Evolutionary conservation across 306 rosid species (phyloP).

Genomic region (Fagus crenata): DNA sequence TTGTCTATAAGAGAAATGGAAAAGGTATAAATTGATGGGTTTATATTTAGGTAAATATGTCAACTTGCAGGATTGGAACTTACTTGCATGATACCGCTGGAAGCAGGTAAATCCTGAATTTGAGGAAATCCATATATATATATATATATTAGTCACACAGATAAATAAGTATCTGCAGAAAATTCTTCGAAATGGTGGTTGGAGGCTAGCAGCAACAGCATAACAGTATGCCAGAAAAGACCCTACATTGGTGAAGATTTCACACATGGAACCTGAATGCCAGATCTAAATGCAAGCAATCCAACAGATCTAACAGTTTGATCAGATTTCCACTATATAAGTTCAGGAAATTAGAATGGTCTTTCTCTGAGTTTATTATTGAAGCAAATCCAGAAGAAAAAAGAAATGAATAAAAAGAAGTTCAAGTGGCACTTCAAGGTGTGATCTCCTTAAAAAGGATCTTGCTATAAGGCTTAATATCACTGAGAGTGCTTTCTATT

Average conservation of each 20-base stretch:
- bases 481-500: background rate
- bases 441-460: background rate
- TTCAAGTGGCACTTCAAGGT: background rate
- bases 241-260: background rate
- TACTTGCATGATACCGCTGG: constrained; percentile 96
- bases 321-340: background rate
- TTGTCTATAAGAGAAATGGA: constrained; percentile 54
- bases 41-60: constrained; percentile 6
- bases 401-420: background rate
- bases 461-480: background rate
- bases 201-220: constrained; percentile 7
- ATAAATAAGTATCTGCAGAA: constrained; percentile 17
- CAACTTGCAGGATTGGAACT: constrained; percentile 42
- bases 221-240: constrained; percentile 4
- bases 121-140: constrained; percentile 7
- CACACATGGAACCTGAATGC: background rate
- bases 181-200: constrained; percentile 4
- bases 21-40: constrained; percentile 31
- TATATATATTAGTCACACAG: constrained; percentile 21
- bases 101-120: constrained; percentile 87
- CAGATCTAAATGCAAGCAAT: constrained; percentile 3
- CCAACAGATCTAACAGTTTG: background rate
- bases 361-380: background rate
- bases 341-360: background rate
- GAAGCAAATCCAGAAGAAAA: constrained; percentile 1